Evolutionary conservation across 1,284 basidiomycete species (phyloP), one percentile per base, ranked within the genome.

Genomic region (Moesziomyces antarcticus): DNA sequence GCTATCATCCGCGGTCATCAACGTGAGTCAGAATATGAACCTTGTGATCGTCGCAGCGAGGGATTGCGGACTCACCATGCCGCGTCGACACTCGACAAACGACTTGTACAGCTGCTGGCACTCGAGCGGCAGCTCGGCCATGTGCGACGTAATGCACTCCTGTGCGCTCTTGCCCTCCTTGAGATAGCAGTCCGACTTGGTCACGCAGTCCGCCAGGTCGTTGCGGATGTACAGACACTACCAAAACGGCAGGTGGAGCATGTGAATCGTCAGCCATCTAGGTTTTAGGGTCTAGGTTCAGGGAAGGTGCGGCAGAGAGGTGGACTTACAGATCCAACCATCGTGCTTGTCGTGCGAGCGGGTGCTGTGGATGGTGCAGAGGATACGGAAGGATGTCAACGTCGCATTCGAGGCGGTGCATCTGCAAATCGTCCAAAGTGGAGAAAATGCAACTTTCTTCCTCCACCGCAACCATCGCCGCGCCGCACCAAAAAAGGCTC

Each of bases 61-160:
- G 35, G 35, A 13, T 35, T 4, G 37, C 37, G 22, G 14, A 74
- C 73, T 65, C 59, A 78, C 73, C 73, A 79, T 67, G 8, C 75
- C 76, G 20, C 76, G 66, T 20, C 76, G 45, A 42, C 77, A 79
- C 37, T 70, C 67, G 33, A 79, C 77, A 53, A 68, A 79, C 18
- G 57, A 65, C 67, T 76, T 78, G 70, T 79, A 79, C 21, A 79
- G 52, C 22, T 73, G 62, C 46, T 77, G 75, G 44, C 77, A 79
- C 42, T 78, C 76, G n/a, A 62, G 16, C 43, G 77, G 77, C 53
- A 79, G 33, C 21, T 75, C 63, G 4, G 63, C 44, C 75, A 76
- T 73, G 45, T 79, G 76, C 21, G 73, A 47, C 9, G 56, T 63
- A 35, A 79, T 66, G 51, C 77, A 79, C 18, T 79, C 75, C 44